A percentile compares a stretch with the other conserved stretches of the same genome.
These are phyloP conservation scores for Diaporthe ampelina DNA, from an alignment of 2,329 filamentous ascomycete species.

Conservation along the genomic window DNA sequence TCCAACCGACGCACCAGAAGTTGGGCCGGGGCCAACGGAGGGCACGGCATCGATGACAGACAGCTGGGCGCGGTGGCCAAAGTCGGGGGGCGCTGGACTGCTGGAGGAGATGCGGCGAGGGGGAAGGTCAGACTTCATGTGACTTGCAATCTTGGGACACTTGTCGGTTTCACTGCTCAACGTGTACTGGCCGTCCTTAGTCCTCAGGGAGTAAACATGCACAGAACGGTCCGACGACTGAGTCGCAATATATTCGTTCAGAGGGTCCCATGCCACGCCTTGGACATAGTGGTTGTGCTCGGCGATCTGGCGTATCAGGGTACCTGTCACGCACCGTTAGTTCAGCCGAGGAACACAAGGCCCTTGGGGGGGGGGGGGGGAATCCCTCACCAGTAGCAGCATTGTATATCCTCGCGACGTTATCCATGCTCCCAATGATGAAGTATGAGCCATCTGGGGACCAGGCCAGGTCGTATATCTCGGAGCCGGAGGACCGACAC, in stretches of 20 bases:
- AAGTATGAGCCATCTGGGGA: constrained; percentile 97
- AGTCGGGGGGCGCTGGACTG: constrained; percentile 91
- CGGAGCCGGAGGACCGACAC: constrained; percentile 93
- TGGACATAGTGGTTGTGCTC: constrained; percentile 99
- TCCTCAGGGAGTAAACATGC: constrained; percentile 96
- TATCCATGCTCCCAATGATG: constrained; percentile 99
- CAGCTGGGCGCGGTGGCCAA: constrained; percentile 76
- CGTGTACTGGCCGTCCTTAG: constrained; percentile 95
- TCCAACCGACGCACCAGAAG: constrained; percentile 67
- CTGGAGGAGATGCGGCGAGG: constrained; percentile 89
- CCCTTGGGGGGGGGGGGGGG: no score
- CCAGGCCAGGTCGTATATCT: constrained; percentile 99
- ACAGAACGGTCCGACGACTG: constrained; percentile 98
- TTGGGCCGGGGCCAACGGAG: constrained; percentile 45
- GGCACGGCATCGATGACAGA: constrained; percentile 66
- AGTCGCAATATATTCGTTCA: constrained; percentile 98
- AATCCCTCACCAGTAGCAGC: constrained; percentile 79
- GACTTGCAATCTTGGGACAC: constrained; percentile 85
- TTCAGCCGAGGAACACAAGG: background rate
- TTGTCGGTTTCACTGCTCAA: constrained; percentile 73
- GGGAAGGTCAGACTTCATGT: constrained; percentile 88
- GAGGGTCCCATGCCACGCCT: constrained; percentile 96
- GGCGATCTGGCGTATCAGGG: constrained; percentile 89
- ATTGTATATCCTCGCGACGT: constrained; percentile 97
- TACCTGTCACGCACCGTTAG: constrained; percentile 54